Conservation (phyloP, 306 rosid species). For the Cicer judaicum region DNA sequence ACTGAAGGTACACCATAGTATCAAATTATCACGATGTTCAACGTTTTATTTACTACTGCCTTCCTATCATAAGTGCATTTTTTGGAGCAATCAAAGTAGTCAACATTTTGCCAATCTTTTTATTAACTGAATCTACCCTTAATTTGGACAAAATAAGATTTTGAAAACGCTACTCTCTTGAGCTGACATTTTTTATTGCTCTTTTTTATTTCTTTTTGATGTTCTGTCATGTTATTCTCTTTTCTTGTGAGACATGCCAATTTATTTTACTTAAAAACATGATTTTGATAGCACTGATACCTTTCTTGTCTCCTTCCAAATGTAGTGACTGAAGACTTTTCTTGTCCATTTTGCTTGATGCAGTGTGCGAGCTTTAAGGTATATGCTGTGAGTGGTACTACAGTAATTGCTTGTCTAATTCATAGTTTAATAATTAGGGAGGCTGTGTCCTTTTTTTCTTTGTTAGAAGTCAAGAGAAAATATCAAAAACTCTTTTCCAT, state of each 20-base stretch:
- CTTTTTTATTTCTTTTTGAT: conserved; percentile 22
- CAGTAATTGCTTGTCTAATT: conserved; percentile 26
- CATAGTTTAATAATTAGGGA: conserved; percentile 32
- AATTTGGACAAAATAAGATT: conserved; percentile 31
- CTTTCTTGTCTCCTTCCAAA: conserved; percentile 43
- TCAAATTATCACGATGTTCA: conserved; percentile 24
- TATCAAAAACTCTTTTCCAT: conserved; percentile 3
- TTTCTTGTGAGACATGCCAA: neutral
- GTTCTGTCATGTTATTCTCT: conserved; percentile 11
- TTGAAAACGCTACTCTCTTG: conserved; percentile 12
- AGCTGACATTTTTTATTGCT: conserved; percentile 13
- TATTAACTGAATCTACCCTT: conserved; percentile 26
- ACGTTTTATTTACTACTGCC: conserved; percentile 29
- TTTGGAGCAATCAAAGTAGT: conserved; percentile 3
- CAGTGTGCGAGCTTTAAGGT: conserved; percentile 95
- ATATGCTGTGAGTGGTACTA: conserved; percentile 34
- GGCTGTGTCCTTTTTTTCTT: conserved; percentile 30
- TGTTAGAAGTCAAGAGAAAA: conserved; percentile 27
- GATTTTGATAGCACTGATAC: conserved; percentile 32
- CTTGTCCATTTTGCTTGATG: conserved; percentile 96
- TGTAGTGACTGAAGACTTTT: conserved; percentile 90
- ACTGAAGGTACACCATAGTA: conserved; percentile 76
- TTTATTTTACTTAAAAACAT: neutral
- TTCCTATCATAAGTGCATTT: conserved; percentile 11
- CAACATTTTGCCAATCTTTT: conserved; percentile 18